Conservation (phyloP, 78 protist genomes). For the Protostelium mycophagum region DNA sequence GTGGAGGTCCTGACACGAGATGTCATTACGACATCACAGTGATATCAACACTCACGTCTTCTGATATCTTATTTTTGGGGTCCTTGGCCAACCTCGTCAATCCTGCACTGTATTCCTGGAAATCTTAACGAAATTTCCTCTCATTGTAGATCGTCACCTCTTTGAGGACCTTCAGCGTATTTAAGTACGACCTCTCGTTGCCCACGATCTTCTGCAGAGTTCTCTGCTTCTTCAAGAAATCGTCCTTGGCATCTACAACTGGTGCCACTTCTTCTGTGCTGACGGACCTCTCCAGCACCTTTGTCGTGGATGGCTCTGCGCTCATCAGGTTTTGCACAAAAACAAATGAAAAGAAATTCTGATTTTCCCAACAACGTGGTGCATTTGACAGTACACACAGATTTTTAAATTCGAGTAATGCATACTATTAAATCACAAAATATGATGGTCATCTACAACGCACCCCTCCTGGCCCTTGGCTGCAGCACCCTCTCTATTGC, state of each 20-base stretch:
- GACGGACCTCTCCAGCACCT: background rate
- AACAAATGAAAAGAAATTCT: too few species aligned
- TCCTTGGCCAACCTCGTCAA: background rate
- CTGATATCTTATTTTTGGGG: background rate
- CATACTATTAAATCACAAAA: too few species aligned
- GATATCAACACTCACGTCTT: background rate
- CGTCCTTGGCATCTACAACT: background rate
- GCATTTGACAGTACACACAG: too few species aligned
- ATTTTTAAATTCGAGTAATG: too few species aligned
- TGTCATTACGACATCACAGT: too few species aligned
- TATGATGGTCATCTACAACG: background rate
- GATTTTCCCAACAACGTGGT: too few species aligned
- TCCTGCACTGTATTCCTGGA: background rate
- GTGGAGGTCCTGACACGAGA: background rate
- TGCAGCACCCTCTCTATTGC: background rate
- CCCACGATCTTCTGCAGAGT: background rate
- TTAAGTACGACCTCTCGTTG: background rate
- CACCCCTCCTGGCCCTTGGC: background rate
- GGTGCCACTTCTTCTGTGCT: background rate
- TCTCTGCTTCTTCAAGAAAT: background rate
- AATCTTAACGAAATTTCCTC: background rate
- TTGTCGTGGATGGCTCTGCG: background rate
- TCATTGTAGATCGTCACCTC: background rate
- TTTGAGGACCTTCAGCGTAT: background rate
- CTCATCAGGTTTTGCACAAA: background rate